These are phyloP conservation scores for Breynia disticha DNA, from an alignment of 441 rosid species.

Conservation along the genomic window DNA sequence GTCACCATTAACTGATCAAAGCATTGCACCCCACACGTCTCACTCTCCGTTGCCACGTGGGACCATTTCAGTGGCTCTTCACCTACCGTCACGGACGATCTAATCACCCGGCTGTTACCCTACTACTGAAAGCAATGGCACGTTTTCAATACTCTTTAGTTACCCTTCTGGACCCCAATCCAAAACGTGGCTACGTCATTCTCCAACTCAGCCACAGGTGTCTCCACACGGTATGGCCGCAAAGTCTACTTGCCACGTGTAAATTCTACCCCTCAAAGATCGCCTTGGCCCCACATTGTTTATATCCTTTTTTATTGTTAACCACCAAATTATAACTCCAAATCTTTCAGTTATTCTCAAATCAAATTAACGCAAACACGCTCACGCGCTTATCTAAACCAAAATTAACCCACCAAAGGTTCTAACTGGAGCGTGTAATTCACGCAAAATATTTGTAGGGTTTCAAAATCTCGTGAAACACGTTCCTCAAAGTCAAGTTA, in stretches of 20 bases:
- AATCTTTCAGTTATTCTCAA: constrained; percentile 2
- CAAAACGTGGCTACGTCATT: constrained; percentile 45
- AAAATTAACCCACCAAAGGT: background rate
- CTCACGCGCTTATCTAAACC: constrained; percentile 3
- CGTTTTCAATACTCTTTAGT: constrained; percentile 17
- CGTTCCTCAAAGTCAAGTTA: constrained; percentile 17
- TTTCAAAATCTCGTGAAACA: constrained; percentile 19
- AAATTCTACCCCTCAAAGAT: constrained; percentile 10
- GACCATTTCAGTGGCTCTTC: constrained; percentile 7
- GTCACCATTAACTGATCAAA: too few species aligned
- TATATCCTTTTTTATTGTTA: background rate
- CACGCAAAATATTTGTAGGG: constrained; percentile 5
- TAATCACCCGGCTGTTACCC: constrained; percentile 37
- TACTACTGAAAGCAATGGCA: constrained; percentile 42
- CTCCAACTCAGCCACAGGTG: constrained; percentile 28
- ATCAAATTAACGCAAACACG: background rate
- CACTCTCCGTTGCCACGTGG: constrained; percentile 36
- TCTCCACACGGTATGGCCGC: constrained; percentile 24
- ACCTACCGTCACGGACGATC: constrained; percentile 37
- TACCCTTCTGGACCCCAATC: constrained; percentile 23
- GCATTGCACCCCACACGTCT: too few species aligned
- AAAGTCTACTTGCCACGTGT: constrained; percentile 37
- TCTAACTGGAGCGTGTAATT: background rate
- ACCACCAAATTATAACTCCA: too few species aligned
- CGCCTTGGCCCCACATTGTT: constrained; percentile 18